Evolutionary conservation across 1,284 basidiomycete genomes (phyloP).

Genomic region (Microbotryum lychnidis-dioicae): DNA sequence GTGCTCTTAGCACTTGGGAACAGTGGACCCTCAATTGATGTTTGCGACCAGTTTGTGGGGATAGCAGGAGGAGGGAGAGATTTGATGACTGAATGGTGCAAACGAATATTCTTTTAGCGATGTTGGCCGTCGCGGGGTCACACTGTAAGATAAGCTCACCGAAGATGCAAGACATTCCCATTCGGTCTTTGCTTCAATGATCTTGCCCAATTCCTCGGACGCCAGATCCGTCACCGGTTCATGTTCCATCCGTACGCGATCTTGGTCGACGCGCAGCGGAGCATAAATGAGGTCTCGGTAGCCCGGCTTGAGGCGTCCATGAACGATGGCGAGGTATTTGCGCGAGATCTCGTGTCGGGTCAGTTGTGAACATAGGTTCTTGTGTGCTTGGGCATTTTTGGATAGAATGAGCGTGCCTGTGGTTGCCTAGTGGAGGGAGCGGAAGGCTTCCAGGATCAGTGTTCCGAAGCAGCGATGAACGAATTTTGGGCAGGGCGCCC

Average conservation of each 20-base stretch:
- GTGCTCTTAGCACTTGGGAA: slow-evolving; percentile 19
- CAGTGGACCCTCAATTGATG: slow-evolving; percentile 28
- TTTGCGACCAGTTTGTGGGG: slow-evolving; percentile 23
- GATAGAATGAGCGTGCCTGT: slow-evolving; percentile 23
- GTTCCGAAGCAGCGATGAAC: background rate
- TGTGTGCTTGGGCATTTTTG: slow-evolving; percentile 3
- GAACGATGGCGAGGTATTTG: slow-evolving; percentile 25
- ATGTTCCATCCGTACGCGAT: slow-evolving; percentile 12
- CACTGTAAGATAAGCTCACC: slow-evolving; percentile 1
- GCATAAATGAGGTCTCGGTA: slow-evolving; percentile 8
- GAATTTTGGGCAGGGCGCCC: background rate
- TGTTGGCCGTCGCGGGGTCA: background rate
- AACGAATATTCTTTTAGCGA: too few relatives aligned
- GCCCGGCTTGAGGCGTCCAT: slow-evolving; percentile 19
- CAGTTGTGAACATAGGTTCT: slow-evolving; percentile 12
- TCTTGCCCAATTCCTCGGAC: background rate
- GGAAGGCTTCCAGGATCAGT: background rate
- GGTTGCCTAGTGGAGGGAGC: background rate
- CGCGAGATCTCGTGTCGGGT: slow-evolving; percentile 12
- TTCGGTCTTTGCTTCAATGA: slow-evolving; percentile 12
- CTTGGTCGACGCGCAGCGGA: slow-evolving; percentile 15
- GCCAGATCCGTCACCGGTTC: background rate
- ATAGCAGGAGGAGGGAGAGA: slow-evolving; percentile 13
- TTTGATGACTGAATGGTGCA: background rate
- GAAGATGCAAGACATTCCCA: slow-evolving; percentile 21